Conservation (phyloP, 306 rosid species). For the Leucaena leucocephala region DNA sequence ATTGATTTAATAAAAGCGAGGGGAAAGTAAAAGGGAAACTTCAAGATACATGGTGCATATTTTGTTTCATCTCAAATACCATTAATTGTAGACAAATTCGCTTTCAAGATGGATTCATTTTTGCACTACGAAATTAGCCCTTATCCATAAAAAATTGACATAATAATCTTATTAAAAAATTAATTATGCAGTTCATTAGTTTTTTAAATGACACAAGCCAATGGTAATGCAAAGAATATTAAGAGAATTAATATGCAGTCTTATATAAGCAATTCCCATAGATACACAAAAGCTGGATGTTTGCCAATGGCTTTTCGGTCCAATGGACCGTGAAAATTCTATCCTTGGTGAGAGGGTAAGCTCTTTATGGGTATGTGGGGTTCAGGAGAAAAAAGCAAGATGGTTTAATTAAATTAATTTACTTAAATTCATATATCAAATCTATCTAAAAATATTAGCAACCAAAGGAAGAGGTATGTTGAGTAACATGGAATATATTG, state of each 20-base stretch:
- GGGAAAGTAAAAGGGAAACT: neutral
- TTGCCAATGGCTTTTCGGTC: neutral
- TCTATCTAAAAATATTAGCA: neutral
- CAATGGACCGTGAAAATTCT: too few relatives aligned
- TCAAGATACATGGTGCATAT: too few relatives aligned
- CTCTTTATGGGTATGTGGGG: too few relatives aligned
- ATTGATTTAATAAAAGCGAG: neutral
- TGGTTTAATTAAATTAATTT: neutral
- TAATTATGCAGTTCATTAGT: too few relatives aligned
- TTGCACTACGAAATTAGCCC: neutral
- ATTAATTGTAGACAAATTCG: neutral
- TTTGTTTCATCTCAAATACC: neutral
- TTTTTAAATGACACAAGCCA: neutral
- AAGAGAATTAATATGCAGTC: too few relatives aligned
- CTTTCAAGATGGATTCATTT: neutral
- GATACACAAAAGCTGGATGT: neutral
- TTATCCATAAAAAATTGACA: neutral
- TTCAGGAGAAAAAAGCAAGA: too few relatives aligned
- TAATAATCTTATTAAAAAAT: too few relatives aligned
- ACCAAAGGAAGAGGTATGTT: neutral
- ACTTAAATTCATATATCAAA: neutral
- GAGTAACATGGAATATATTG: conserved; percentile 24
- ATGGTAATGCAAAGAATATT: neutral
- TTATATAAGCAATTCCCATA: too few relatives aligned
- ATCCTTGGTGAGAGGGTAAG: too few relatives aligned